phyloP scores from a whole-genome alignment of 2,329 filamentous ascomycete species.

The Diaporthe vaccinii region DNA sequence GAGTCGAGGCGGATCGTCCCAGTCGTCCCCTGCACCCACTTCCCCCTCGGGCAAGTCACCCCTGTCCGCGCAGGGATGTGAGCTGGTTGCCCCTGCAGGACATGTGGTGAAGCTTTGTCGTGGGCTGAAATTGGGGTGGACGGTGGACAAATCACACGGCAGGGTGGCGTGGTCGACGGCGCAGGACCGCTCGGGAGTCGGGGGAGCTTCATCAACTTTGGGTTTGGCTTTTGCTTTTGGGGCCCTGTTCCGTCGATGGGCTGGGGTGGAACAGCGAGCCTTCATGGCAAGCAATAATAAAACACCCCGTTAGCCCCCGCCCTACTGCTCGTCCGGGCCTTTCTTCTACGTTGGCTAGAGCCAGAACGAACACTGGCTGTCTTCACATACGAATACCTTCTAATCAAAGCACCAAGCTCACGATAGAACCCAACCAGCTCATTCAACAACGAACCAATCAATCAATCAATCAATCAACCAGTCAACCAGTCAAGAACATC shows the following conservation, averaged over 20 bases:
- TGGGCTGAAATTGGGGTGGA: slow-evolving; percentile 21
- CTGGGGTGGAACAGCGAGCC: not conserved
- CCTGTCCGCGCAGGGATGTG: slow-evolving; percentile 3
- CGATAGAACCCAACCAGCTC: not conserved
- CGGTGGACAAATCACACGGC: slow-evolving; percentile 25
- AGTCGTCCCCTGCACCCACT: slow-evolving; percentile 3
- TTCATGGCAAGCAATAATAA: not conserved
- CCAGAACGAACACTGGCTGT: not conserved
- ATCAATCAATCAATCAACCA: not conserved
- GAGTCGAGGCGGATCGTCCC: not conserved
- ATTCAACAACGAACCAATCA: not conserved
- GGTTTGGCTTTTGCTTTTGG: slow-evolving; percentile 41
- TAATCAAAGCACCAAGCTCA: not conserved
- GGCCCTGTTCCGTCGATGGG: slow-evolving; percentile 14
- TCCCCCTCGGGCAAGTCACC: not conserved
- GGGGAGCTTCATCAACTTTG: slow-evolving; percentile 43
- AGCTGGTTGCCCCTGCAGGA: slow-evolving; percentile 25
- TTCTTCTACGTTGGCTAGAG: not conserved
- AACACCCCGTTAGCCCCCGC: not conserved
- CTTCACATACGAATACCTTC: not conserved
- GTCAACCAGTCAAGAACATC: slow-evolving; percentile 32
- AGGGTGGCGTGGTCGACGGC: slow-evolving; percentile 14
- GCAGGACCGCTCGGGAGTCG: slow-evolving; percentile 7
- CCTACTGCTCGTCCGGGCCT: not conserved
- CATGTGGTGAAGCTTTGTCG: slow-evolving; percentile 11